Conservation (phyloP, 208 protist genomes). For the Leptomonas seymouri region DNA sequence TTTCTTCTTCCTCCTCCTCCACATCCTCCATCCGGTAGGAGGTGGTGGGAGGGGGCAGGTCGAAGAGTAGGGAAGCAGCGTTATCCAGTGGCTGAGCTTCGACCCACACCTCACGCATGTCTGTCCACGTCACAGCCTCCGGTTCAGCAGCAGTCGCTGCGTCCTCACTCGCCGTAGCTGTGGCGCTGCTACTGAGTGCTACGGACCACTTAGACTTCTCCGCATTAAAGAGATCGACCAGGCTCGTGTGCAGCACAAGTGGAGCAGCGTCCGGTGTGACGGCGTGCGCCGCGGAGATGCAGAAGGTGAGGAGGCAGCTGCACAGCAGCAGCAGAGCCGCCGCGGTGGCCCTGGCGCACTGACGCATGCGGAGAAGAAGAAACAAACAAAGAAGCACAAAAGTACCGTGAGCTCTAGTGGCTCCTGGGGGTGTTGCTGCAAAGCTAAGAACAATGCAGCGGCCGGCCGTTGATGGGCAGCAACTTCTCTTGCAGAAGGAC, state of each 20-base stretch:
- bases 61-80: constrained; percentile 28
- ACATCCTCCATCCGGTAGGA: neutral
- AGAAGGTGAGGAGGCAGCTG: neutral
- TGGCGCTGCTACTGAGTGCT: neutral
- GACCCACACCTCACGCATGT: constrained; percentile 25
- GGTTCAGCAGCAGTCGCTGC: neutral
- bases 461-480: too few species aligned
- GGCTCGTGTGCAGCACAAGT: constrained; percentile 27
- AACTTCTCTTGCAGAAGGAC: too few species aligned
- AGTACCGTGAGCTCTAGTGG: too few species aligned
- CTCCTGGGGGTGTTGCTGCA: too few species aligned
- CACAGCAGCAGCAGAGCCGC: constrained; percentile 1
- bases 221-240: constrained; percentile 28
- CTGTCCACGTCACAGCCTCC: constrained; percentile 12
- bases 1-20: neutral
- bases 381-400: too few species aligned
- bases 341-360: neutral
- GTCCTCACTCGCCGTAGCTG: neutral
- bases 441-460: too few species aligned
- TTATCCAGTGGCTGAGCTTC: constrained; percentile 26
- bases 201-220: constrained; percentile 25
- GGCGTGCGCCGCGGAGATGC: neutral
- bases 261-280: neutral
- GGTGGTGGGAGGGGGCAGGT: constrained; percentile 10
- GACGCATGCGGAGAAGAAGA: too few species aligned